These are phyloP conservation scores for Magnusiomyces tetraspermus DNA, from an alignment of 1,139 yeast species.

Conservation along the genomic window DNA sequence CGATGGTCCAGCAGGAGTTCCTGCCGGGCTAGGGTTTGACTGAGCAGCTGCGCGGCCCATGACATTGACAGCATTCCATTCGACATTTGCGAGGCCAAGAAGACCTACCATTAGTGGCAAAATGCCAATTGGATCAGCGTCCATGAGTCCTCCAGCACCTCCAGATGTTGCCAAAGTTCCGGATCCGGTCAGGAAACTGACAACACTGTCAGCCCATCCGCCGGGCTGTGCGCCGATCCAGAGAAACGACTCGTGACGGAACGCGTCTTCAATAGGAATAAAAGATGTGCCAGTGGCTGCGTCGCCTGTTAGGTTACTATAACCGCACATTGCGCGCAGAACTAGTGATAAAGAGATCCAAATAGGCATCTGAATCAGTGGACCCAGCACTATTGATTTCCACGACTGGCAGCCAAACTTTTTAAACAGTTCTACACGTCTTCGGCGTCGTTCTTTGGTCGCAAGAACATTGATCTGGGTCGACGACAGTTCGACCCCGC, in stretches of 20 bases:
- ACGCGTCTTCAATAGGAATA: constrained; percentile 45
- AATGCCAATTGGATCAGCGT: constrained; percentile 52
- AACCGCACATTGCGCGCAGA: constrained; percentile 66
- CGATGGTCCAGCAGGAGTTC: constrained; percentile 40
- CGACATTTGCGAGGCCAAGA: constrained; percentile 64
- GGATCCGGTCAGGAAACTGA: neutral
- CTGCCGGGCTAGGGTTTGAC: constrained; percentile 22
- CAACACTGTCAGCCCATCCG: neutral
- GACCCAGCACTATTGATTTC: constrained; percentile 61
- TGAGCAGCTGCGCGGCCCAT: constrained; percentile 32
- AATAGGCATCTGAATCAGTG: constrained; percentile 76
- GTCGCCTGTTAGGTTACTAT: constrained; percentile 36
- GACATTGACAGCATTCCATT: constrained; percentile 60
- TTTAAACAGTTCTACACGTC: constrained; percentile 62
- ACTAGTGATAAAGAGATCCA: constrained; percentile 76
- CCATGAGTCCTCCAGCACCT: constrained; percentile 22
- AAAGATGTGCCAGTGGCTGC: constrained; percentile 18
- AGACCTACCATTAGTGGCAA: constrained; percentile 67
- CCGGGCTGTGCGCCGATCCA: constrained; percentile 38
- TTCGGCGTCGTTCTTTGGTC: constrained; percentile 63
- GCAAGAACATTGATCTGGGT: constrained; percentile 70
- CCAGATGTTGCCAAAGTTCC: too few relatives aligned
- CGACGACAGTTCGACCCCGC: constrained; percentile 43
- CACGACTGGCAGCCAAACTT: constrained; percentile 64
- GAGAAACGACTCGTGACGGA: constrained; percentile 40